These are phyloP conservation scores for Carex myosuroides DNA, from an alignment of 176 grass and related monocot genomes.

Conservation along the genomic window DNA sequence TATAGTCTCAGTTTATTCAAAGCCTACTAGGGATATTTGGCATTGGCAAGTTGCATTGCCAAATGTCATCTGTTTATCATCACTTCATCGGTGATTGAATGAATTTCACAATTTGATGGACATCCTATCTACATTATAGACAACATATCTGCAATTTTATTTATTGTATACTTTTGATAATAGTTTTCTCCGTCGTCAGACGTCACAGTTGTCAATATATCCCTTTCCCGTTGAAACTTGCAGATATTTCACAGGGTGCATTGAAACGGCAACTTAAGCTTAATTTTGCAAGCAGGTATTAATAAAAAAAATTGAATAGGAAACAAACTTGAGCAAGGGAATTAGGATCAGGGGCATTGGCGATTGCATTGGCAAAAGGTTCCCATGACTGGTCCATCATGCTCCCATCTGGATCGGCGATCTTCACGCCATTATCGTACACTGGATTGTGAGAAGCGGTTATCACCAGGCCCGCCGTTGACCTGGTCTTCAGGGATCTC, in stretches of 20 bases:
- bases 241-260: not conserved
- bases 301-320: not conserved
- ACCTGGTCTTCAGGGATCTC: slow-evolving; percentile 57
- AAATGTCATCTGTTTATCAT: not conserved
- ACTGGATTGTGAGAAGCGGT: slow-evolving; percentile 87
- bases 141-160: not conserved
- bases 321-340: slow-evolving; percentile 51
- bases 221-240: too few species aligned
- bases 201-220: not conserved
- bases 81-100: not conserved
- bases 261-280: not conserved
- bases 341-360: slow-evolving; percentile 50
- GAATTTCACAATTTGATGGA: not conserved
- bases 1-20: not conserved
- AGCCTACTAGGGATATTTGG: not conserved
- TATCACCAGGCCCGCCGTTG: slow-evolving; percentile 57
- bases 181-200: not conserved
- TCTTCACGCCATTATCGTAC: slow-evolving; percentile 79
- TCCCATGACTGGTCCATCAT: slow-evolving; percentile 88
- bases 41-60: not conserved
- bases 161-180: not conserved
- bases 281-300: not conserved
- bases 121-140: not conserved
- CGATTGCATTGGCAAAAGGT: slow-evolving; percentile 70
- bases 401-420: slow-evolving; percentile 72